phyloP scores from a whole-genome alignment of 108 stramenopile species.

The Skeletonema costatum region DNA sequence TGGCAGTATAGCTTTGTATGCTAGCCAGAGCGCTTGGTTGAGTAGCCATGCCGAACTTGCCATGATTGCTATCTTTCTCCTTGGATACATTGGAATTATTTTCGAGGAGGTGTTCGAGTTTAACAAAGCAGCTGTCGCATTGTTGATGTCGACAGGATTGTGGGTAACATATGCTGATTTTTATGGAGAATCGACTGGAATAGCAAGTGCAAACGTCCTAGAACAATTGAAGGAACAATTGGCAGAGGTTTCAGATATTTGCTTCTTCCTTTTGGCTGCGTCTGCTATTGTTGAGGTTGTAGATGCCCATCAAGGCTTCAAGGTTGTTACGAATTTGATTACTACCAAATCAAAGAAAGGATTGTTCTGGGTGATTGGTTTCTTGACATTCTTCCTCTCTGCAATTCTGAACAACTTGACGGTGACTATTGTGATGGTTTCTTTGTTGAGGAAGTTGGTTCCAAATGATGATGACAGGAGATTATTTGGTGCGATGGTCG shows the following conservation, averaged over 20 bases:
- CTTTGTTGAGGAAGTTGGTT: conserved; percentile 84
- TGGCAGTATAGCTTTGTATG: conserved; percentile 62
- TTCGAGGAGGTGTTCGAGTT: conserved; percentile 95
- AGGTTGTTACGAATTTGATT: conserved; percentile 92
- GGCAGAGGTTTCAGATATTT: conserved; percentile 94
- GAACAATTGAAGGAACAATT: conserved; percentile 88
- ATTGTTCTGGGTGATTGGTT: conserved; percentile 91
- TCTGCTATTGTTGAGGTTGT: conserved; percentile 94
- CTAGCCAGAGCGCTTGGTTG: conserved; percentile 79
- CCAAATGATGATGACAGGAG: conserved; percentile 82
- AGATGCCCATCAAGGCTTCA: conserved; percentile 95
- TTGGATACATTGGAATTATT: conserved; percentile 94
- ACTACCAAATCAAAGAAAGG: conserved; percentile 87
- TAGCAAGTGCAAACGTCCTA: conserved; percentile 67
- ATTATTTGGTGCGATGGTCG: conserved; percentile 95
- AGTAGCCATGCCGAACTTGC: conserved; percentile 73
- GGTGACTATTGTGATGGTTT: conserved; percentile 94
- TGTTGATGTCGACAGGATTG: conserved; percentile 91
- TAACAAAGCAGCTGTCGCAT: conserved; percentile 92
- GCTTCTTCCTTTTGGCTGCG: conserved; percentile 93
- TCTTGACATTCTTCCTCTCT: conserved; percentile 92
- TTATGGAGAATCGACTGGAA: conserved; percentile 62
- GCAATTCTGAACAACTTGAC: conserved; percentile 94
- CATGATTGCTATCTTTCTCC: conserved; percentile 87
- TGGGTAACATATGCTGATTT: conserved; percentile 95